Percentiles rank a stretch among this genome's conserved stretches.
These are phyloP conservation scores for Colletotrichum orchidophilum DNA, from an alignment of 2,329 filamentous ascomycete species.

Conservation along the genomic window DNA sequence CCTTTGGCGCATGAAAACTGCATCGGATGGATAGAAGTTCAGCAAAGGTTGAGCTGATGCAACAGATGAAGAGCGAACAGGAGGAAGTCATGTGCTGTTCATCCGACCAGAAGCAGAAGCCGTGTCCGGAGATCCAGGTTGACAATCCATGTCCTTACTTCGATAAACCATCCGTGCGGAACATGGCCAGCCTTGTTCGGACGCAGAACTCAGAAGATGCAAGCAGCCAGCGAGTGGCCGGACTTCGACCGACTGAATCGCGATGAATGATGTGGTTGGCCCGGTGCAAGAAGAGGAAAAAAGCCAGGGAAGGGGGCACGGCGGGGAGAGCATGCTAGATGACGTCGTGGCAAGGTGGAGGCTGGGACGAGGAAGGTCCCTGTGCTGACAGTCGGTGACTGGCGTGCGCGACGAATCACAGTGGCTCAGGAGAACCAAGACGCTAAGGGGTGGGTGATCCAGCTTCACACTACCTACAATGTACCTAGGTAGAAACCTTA, in stretches of 20 bases:
- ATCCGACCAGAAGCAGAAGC: not conserved
- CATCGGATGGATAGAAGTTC: not conserved
- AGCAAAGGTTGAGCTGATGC: not conserved
- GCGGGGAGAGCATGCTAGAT: not conserved
- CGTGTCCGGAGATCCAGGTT: not conserved
- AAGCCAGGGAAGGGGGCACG: not conserved
- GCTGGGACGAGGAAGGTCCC: conserved; percentile 11
- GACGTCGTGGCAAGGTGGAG: conserved; percentile 18
- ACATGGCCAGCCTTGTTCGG: not conserved
- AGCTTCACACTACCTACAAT: too few species aligned
- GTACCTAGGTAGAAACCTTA: too few species aligned
- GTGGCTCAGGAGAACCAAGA: not conserved
- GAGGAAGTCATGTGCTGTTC: not conserved
- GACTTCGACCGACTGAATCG: not conserved
- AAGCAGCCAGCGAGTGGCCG: not conserved
- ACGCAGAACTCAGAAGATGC: not conserved
- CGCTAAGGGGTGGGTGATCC: not conserved
- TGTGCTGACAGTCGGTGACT: conserved; percentile 2
- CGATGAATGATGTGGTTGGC: not conserved
- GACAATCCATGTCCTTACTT: not conserved
- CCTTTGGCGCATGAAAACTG: not conserved
- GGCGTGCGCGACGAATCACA: not conserved
- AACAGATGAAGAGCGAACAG: not conserved
- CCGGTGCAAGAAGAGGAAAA: not conserved
- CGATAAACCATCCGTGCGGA: not conserved